These are phyloP conservation scores for Erysimum cheiri DNA, from an alignment of 441 rosid genomes.

Conservation along the genomic window DNA sequence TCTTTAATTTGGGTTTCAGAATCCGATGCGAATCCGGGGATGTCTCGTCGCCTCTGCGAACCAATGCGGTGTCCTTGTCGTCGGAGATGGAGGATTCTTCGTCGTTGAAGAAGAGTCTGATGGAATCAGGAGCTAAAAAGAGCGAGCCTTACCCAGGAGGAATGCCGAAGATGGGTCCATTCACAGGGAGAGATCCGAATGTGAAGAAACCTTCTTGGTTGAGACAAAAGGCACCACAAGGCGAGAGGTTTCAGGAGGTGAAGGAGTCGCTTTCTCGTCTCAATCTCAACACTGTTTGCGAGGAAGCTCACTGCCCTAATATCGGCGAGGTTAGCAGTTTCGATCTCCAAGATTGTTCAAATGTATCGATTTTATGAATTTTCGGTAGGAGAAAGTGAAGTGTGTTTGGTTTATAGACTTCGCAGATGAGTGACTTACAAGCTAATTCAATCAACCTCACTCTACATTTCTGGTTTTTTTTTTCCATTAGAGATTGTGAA, in stretches of 20 bases:
- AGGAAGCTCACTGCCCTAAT: conserved; percentile 98
- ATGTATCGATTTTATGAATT: conserved; percentile 3
- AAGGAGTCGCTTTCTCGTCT: conserved; percentile 75
- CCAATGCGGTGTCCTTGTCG: conserved; percentile 35
- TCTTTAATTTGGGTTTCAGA: conserved; percentile 36
- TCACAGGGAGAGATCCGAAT: conserved; percentile 83
- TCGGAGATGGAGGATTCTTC: conserved; percentile 32
- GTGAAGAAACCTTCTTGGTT: conserved; percentile 89
- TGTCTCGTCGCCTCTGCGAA: conserved; percentile 24
- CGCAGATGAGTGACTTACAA: background rate
- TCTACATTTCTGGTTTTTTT: conserved; percentile 16
- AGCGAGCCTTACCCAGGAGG: conserved; percentile 60
- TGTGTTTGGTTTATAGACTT: background rate
- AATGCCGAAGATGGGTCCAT: conserved; percentile 58
- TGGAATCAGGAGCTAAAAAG: conserved; percentile 43
- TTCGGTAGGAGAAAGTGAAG: background rate
- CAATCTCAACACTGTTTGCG: conserved; percentile 91
- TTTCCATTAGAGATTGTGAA: background rate
- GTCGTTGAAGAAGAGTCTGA: conserved; percentile 33
- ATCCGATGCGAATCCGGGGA: conserved; percentile 56
- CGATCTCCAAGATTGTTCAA: background rate
- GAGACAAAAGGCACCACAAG: conserved; percentile 94
- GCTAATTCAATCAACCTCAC: background rate
- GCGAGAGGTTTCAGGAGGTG: conserved; percentile 75
- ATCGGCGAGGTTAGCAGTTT: conserved; percentile 74